Evolutionary conservation across 805 yeast genomes (phyloP).

Genomic region (Barnettozyma siamensis): DNA sequence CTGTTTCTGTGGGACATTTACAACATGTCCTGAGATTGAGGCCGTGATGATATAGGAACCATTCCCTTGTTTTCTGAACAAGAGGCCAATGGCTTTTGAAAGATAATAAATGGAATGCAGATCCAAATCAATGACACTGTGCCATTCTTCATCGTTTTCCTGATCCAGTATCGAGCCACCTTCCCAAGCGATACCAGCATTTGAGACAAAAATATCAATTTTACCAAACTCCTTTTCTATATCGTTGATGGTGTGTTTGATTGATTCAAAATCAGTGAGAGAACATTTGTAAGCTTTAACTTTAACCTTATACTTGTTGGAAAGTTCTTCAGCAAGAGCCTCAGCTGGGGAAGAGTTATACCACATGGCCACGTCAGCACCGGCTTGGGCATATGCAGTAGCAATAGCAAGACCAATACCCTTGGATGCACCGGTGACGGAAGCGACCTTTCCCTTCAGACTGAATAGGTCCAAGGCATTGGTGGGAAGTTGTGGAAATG

Average conservation of each 20-base stretch:
- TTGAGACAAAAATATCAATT: slow-evolving; percentile 80
- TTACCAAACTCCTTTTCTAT: slow-evolving; percentile 62
- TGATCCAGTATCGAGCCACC: slow-evolving; percentile 52
- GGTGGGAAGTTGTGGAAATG: slow-evolving; percentile 44
- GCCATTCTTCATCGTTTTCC: slow-evolving; percentile 51
- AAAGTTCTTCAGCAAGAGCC: slow-evolving; percentile 44
- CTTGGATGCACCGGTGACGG: slow-evolving; percentile 76
- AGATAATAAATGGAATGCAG: slow-evolving; percentile 77
- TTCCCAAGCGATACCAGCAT: slow-evolving; percentile 86
- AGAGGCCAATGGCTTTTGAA: slow-evolving; percentile 67
- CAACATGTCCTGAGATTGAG: slow-evolving; percentile 85
- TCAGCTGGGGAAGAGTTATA: slow-evolving; percentile 26
- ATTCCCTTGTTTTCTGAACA: slow-evolving; percentile 66
- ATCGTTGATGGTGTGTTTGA: slow-evolving; percentile 25
- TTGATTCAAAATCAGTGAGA: slow-evolving; percentile 26
- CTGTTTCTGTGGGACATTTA: slow-evolving; percentile 82
- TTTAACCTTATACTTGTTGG: slow-evolving; percentile 55
- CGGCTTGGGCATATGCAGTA: slow-evolving; percentile 81
- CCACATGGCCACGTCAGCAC: slow-evolving; percentile 68
- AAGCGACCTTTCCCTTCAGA: slow-evolving; percentile 78
- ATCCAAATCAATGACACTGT: slow-evolving; percentile 66
- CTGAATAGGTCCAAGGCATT: slow-evolving; percentile 66
- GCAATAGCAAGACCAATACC: slow-evolving; percentile 85
- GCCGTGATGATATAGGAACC: slow-evolving; percentile 85
- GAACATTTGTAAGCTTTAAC: slow-evolving; percentile 49